phyloP scores from a whole-genome alignment of 352 stramenopile species.

The Globisporangium echinulatum region DNA sequence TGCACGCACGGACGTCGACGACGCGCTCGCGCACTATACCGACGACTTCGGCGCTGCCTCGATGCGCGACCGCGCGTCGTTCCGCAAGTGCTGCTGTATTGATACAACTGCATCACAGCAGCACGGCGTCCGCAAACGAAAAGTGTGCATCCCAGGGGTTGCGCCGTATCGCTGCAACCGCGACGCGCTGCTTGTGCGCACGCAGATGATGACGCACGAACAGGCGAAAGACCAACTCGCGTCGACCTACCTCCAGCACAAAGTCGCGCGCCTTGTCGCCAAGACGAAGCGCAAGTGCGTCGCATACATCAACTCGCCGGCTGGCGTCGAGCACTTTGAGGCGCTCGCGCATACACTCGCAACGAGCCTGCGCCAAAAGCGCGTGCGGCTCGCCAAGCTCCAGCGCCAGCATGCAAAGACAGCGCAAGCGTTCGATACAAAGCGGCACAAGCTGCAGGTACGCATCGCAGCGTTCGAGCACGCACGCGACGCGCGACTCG shows the following conservation, averaged over 20 bases:
- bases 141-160: slow-evolving; percentile 37
- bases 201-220: slow-evolving; percentile 57
- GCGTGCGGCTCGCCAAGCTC: slow-evolving; percentile 38
- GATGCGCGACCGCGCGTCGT: slow-evolving; percentile 16
- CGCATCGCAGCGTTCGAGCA: slow-evolving; percentile 35
- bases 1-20: slow-evolving; percentile 35
- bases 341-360: slow-evolving; percentile 21
- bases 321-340: slow-evolving; percentile 47
- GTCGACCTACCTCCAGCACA: slow-evolving; percentile 40
- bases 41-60: slow-evolving; percentile 45
- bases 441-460: slow-evolving; percentile 22
- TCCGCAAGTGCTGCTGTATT: slow-evolving; percentile 47
- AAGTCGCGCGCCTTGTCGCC: slow-evolving; percentile 36
- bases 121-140: slow-evolving; percentile 21
- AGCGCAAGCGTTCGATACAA: slow-evolving; percentile 16
- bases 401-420: slow-evolving; percentile 24
- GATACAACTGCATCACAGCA: slow-evolving; percentile 23
- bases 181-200: slow-evolving; percentile 35
- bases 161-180: slow-evolving; percentile 42
- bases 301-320: slow-evolving; percentile 54
- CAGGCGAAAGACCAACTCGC: slow-evolving; percentile 61
- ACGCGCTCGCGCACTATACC: slow-evolving; percentile 47
- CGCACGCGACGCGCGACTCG: slow-evolving; percentile 25
- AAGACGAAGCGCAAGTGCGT: slow-evolving; percentile 56
- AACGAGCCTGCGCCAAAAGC: slow-evolving; percentile 22